Evolutionary conservation across 768 basidiomycete genomes (phyloP), one percentile per base, ranked within the genome.

Genomic region (Agrocybe praecox): DNA sequence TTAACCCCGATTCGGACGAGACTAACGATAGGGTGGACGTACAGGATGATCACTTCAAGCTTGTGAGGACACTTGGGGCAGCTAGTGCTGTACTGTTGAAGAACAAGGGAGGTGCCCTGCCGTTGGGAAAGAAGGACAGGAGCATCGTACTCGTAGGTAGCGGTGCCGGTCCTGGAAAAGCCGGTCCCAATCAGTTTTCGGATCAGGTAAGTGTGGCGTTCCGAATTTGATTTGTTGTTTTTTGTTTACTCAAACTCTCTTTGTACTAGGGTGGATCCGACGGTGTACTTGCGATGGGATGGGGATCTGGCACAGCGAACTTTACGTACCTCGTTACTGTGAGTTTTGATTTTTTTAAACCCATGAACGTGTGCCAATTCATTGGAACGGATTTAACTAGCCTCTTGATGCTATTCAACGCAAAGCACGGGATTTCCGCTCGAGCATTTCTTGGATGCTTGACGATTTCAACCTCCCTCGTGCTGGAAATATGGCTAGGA

Each of bases 261-360:
- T 40, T 40, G 12, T 12, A 40, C 36, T 40, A 76, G 62, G 85
- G 81, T 47, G 86, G 87, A 22, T 72, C 76, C 26, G 82, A 80
- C 47, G 93, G 93, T 10, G 79, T 89, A 17, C 78, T 97, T 19
- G 93, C 92, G 8, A 89, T 94, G 88, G 94, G 94, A 14, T 97
- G 95, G 95, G 95, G 93, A 34, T 90, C 88, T 49, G 93, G 92
- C 6, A 92, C 94, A 0, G 79, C 84, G 12, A 83, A 85, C 62
- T 88, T 91, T 75, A 85, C 88, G 6, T 94, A 94, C 70, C 81
- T 94, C 14, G 72, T 94, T 57, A 85, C 89, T 47, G 88, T 89
- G 53, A 65, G 83, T 74, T 1, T n/a, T n/a, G n/a, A n/a, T n/a
- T 14, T 23, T 36, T 29, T 40, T 19, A 15, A 34, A 6, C 47